Evolutionary conservation across 2,329 filamentous ascomycete species (phyloP), one percentile per base, ranked within the genome.

Genomic region (Pseudocercospora vitis): DNA sequence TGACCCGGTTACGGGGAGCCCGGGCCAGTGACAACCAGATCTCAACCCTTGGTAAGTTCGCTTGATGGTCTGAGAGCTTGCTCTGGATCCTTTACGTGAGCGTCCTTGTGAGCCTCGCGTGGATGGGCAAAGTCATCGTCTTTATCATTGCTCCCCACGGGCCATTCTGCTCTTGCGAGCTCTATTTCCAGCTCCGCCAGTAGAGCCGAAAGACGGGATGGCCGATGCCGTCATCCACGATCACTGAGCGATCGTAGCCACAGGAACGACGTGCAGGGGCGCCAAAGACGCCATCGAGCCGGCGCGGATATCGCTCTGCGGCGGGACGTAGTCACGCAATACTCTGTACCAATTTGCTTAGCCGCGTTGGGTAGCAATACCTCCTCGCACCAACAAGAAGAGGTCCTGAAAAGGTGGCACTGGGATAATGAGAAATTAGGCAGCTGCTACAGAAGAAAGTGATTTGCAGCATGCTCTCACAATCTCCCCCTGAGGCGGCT

Each of bases 351-450:
- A 83, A 64, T 82, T 74, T 0, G 81, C 81, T 40, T 82, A 79
- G 2, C 78, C 63, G 83, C 83, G 70, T 83, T 81, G 59, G 83
- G 80, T 0, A 83, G 64, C 63, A 77, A 76, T 68, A 83, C 74
- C 26, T 75, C 72, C 21, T 77, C 76, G 0, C 76, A 78, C 11
- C 74, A 72, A 57, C 80, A 83, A 2, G 77, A 76, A 0, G 81
- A 82, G 0, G 83, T 77, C 0, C 81, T 83, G 58, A 83, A 83
- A 0, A 80, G 81, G 52, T 83, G 80, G 80, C 80, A 83, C 59
- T 83, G 79, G 53, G 79, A 83, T 46, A 73, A 68, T 31, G 78
- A 81, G 18, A 83, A 65, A 24, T 70, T 57, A 0, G 80, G 81
- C 0, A 83, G 77, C 58, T 82, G 80, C 0, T 83, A 68, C 40